Conservation (phyloP, 345 rosid species). For the Microcos paniculata region DNA sequence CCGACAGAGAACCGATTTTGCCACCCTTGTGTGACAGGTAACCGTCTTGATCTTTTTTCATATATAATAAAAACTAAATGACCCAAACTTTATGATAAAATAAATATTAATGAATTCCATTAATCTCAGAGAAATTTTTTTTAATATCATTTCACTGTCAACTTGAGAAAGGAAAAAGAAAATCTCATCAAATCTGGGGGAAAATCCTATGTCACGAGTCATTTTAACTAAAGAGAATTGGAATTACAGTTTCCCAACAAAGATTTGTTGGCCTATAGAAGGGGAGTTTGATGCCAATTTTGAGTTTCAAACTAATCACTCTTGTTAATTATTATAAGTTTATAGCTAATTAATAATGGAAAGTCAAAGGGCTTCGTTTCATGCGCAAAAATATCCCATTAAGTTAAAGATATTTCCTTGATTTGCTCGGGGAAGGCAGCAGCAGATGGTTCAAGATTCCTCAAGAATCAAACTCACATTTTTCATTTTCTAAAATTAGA, state of each 20-base stretch:
- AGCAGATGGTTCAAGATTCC: not conserved
- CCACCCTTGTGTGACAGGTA: not conserved
- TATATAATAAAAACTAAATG: not conserved
- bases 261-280: not conserved
- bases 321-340: not conserved
- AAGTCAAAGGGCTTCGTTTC: not conserved
- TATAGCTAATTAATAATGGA: not conserved
- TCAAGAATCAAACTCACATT: not conserved
- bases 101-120: too few relatives aligned
- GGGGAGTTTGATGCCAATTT: not conserved
- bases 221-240: not conserved
- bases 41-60: not conserved
- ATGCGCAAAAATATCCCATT: not conserved
- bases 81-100: not conserved
- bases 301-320: not conserved
- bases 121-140: not conserved
- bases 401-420: not conserved
- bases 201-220: not conserved
- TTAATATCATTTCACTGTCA: not conserved
- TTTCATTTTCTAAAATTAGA: not conserved
- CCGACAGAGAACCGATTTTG: not conserved
- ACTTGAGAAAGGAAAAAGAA: not conserved
- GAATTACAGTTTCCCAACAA: not conserved
- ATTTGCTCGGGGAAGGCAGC: not conserved
- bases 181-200: not conserved